Conservation (phyloP, 352 stramenopile genomes). For the Discostella stelligera region DNA sequence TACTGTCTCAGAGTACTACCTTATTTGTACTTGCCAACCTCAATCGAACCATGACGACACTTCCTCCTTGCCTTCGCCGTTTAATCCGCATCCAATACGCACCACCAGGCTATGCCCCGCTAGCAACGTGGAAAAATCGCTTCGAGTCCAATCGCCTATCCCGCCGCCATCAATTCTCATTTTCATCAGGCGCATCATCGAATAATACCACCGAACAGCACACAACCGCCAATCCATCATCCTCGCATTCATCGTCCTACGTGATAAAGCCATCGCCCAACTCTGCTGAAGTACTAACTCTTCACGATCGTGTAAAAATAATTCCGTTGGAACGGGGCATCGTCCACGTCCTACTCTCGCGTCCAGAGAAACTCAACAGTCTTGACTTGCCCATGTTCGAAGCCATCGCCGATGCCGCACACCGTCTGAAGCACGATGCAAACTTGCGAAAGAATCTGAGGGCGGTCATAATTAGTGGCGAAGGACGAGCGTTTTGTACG, state of each 20-base stretch:
- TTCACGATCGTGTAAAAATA: constrained; percentile 38
- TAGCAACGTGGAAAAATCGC: not conserved
- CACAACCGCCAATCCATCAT: not conserved
- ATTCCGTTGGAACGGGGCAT: constrained; percentile 42
- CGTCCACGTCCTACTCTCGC: constrained; percentile 64
- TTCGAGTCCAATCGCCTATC: not conserved
- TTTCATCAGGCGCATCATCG: not conserved
- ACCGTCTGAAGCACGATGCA: constrained; percentile 35
- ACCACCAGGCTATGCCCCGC: not conserved
- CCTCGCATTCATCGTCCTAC: not conserved
- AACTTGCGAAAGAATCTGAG: constrained; percentile 49
- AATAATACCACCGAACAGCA: constrained; percentile 1
- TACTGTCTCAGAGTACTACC: too few relatives aligned
- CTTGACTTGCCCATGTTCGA: constrained; percentile 80
- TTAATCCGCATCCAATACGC: not conserved
- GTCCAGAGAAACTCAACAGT: constrained; percentile 78
- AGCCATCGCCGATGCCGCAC: constrained; percentile 62
- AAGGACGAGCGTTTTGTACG: constrained; percentile 77
- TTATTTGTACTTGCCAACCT: too few relatives aligned
- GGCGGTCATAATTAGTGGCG: constrained; percentile 73
- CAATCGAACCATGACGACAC: not conserved
- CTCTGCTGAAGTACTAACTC: constrained; percentile 6
- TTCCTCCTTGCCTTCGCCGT: not conserved
- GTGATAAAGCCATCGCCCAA: constrained; percentile 7
- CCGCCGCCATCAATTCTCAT: constrained; percentile 4